A percentile compares a stretch with the other conserved stretches of the same genome.
These are phyloP conservation scores for Leersia perrieri DNA, from an alignment of 176 grass and related monocot species.

Conservation along the genomic window DNA sequence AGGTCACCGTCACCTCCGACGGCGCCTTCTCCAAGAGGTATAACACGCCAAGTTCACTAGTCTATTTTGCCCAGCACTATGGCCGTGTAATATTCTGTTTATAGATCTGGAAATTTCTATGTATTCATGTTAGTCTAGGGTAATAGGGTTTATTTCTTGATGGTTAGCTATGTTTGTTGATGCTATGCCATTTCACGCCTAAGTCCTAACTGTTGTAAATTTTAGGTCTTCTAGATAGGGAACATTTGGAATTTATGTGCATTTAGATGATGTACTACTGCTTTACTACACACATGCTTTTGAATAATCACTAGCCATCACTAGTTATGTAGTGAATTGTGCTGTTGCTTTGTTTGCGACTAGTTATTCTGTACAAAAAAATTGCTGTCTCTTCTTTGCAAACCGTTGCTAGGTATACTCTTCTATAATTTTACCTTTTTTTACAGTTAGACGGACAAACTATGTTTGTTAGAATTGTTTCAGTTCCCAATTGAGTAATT, in stretches of 20 bases:
- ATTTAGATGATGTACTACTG: neutral
- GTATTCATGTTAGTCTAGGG: neutral
- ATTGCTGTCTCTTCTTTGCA: neutral
- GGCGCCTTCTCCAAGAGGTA: slow-evolving; percentile 84
- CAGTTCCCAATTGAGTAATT: neutral
- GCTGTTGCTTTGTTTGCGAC: neutral
- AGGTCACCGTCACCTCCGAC: slow-evolving; percentile 83
- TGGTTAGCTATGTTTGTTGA: neutral
- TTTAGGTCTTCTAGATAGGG: neutral
- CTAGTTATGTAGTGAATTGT: neutral
- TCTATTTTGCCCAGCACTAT: neutral
- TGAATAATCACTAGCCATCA: too few species aligned
- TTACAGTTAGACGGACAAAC: too few species aligned
- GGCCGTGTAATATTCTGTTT: too few species aligned
- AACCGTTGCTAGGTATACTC: neutral
- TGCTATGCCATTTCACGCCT: neutral
- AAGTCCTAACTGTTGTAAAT: neutral
- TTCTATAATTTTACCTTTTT: neutral
- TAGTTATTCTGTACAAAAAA: neutral
- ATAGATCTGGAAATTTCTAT: neutral
- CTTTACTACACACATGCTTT: neutral
- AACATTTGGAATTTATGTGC: neutral
- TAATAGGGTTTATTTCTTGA: too few species aligned
- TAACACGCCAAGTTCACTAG: neutral
- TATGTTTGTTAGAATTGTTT: neutral